Percentiles rank a stretch among this genome's conserved stretches.
These are phyloP conservation scores for Globisporangium yorkense DNA, from an alignment of 352 stramenopile species.

Conservation along the genomic window DNA sequence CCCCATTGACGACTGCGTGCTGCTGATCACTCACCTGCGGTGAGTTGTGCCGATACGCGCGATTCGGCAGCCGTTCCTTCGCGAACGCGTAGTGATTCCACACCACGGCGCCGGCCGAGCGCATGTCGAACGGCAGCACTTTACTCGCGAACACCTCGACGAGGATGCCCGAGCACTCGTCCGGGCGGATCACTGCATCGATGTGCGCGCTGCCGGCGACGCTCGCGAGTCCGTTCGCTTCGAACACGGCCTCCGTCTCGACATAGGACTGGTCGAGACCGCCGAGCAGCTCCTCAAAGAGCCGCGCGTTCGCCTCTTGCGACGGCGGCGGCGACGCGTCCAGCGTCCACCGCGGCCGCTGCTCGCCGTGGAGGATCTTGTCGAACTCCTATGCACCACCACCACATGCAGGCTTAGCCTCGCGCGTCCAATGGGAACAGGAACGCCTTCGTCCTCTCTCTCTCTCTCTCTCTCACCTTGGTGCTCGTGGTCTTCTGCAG, in stretches of 20 bases:
- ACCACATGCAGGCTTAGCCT: too few relatives aligned
- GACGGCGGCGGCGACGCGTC: constrained; percentile 13
- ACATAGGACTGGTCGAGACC: constrained; percentile 21
- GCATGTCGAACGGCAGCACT: constrained; percentile 40
- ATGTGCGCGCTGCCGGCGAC: constrained; percentile 19
- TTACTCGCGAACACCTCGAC: constrained; percentile 44
- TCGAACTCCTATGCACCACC: constrained; percentile 2
- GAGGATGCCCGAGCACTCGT: constrained; percentile 28
- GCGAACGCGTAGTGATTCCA: constrained; percentile 33
- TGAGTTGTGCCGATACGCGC: constrained; percentile 34
- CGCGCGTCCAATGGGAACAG: too few relatives aligned
- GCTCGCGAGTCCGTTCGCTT: constrained; percentile 31
- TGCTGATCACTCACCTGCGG: constrained; percentile 18
- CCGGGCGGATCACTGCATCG: constrained; percentile 27
- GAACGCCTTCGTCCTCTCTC: too few relatives aligned
- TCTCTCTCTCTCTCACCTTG: too few relatives aligned
- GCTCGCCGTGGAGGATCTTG: not conserved
- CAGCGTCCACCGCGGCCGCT: not conserved
- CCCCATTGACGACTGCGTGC: too few relatives aligned
- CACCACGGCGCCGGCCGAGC: constrained; percentile 26
- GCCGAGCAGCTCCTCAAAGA: constrained; percentile 23
- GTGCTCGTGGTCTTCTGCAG: constrained; percentile 21
- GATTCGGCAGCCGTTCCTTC: constrained; percentile 35
- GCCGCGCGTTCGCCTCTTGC: not conserved
- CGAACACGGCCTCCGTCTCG: constrained; percentile 23